phyloP scores from a whole-genome alignment of 1,284 basidiomycete species.

The Omphalotus olearius region DNA sequence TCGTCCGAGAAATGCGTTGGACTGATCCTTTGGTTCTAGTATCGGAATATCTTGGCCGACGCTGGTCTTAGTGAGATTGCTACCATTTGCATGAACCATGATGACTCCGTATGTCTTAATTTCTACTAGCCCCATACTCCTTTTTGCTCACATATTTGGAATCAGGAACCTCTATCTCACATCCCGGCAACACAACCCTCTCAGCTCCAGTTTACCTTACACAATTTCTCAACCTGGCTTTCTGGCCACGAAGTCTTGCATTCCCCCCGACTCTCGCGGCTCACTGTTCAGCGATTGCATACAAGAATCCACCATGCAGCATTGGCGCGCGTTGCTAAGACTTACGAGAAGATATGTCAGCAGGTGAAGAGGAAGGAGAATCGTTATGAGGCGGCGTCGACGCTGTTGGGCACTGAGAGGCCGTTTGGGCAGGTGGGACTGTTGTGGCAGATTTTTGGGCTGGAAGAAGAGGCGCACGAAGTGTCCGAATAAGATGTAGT shows the following conservation, averaged over 20 bases:
- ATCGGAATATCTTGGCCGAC: slow-evolving; percentile 65
- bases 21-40: slow-evolving; percentile 40
- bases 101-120: slow-evolving; percentile 43
- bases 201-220: slow-evolving; percentile 50
- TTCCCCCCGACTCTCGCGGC: slow-evolving; percentile 68
- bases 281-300: slow-evolving; percentile 66
- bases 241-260: slow-evolving; percentile 69
- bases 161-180: slow-evolving; percentile 68
- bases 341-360: slow-evolving; percentile 71
- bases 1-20: neutral
- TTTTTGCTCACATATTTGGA: slow-evolving; percentile 2
- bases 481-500: too few relatives aligned
- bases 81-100: slow-evolving; percentile 50
- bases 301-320: slow-evolving; percentile 72
- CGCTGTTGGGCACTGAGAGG: slow-evolving; percentile 79
- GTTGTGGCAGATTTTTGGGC: slow-evolving; percentile 71
- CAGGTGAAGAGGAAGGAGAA: slow-evolving; percentile 73
- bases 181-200: slow-evolving; percentile 53
- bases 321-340: slow-evolving; percentile 59
- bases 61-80: slow-evolving; percentile 71
- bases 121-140: neutral
- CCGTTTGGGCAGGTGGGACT: slow-evolving; percentile 75
- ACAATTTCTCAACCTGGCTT: slow-evolving; percentile 64
- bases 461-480: slow-evolving; percentile 36
- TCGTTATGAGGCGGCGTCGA: slow-evolving; percentile 83